Evolutionary conservation across 345 rosid genomes (phyloP).

Genomic region (Geranium brycei): DNA sequence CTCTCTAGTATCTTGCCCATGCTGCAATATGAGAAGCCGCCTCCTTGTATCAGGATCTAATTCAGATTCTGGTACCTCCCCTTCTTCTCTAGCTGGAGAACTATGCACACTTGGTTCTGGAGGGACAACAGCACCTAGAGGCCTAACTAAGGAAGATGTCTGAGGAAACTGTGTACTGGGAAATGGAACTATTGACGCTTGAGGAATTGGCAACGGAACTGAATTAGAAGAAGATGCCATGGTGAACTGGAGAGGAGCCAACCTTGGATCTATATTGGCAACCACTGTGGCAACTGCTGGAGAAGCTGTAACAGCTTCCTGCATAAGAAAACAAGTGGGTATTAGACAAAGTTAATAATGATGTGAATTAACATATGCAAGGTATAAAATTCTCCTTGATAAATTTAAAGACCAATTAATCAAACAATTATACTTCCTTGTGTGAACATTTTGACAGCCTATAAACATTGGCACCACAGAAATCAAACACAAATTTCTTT

Average conservation of each 20-base stretch:
- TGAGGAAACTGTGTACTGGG: conserved; percentile 44
- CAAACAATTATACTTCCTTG: no score
- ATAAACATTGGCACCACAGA: neutral
- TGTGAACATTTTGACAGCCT: neutral
- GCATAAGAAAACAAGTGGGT: conserved; percentile 2
- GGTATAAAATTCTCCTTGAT: no score
- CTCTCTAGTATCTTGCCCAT: conserved; percentile 89
- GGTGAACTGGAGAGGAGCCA: conserved; percentile 39
- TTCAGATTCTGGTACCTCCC: conserved; percentile 98
- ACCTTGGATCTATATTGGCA: conserved; percentile 51
- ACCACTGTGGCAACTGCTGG: conserved; percentile 40
- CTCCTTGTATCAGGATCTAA: conserved; percentile 95
- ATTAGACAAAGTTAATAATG: no score
- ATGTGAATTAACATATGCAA: no score
- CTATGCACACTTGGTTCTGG: conserved; percentile 64
- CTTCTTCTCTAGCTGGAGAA: conserved; percentile 98
- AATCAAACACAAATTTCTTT: neutral
- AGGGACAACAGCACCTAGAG: conserved; percentile 38
- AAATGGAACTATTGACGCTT: conserved; percentile 32
- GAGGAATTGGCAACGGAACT: conserved; percentile 33
- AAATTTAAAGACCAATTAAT: no score
- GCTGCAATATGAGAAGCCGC: conserved; percentile 93
- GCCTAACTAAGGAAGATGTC: conserved; percentile 41
- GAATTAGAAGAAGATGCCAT: conserved; percentile 59
- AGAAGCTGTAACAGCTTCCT: conserved; percentile 72